Conservation (phyloP, 495 filamentous ascomycete genomes). For the Penicilliopsis zonata region DNA sequence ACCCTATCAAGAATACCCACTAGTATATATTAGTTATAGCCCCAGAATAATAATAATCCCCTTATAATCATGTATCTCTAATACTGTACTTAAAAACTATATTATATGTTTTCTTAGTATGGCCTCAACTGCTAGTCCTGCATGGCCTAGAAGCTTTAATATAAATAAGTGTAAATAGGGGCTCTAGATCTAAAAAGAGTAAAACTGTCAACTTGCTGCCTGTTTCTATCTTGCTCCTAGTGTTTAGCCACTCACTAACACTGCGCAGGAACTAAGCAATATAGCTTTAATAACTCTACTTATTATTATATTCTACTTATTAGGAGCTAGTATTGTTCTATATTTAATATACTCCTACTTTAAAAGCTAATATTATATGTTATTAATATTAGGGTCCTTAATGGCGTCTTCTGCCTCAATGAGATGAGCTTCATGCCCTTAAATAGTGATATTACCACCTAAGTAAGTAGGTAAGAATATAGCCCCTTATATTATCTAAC, state of each 20-base stretch:
- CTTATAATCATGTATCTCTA: no score
- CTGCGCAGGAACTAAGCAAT: slow-evolving; percentile 1
- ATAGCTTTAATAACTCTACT: slow-evolving; percentile 1
- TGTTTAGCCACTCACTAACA: neutral
- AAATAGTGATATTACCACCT: no score
- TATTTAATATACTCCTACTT: slow-evolving; percentile 1
- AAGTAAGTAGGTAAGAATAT: no score
- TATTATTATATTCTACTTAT: slow-evolving; percentile 4
- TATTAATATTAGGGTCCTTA: slow-evolving; percentile 1
- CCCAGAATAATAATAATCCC: no score
- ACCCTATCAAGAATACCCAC: no score
- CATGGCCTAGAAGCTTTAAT: no score
- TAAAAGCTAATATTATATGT: slow-evolving; percentile 3
- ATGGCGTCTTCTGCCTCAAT: slow-evolving; percentile 3
- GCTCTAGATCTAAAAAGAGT: no score
- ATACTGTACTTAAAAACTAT: no score
- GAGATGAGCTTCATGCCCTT: slow-evolving; percentile 1
- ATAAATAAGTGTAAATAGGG: no score
- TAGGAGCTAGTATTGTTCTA: slow-evolving; percentile 1
- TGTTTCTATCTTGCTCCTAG: neutral
- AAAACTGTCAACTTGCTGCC: neutral
- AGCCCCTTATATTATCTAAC: slow-evolving; percentile 1
- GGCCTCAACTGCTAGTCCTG: no score
- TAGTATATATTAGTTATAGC: no score
- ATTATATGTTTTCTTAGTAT: no score